Conservation (phyloP, 1,284 basidiomycete species). For the Apiotrichum sp. region DNA sequence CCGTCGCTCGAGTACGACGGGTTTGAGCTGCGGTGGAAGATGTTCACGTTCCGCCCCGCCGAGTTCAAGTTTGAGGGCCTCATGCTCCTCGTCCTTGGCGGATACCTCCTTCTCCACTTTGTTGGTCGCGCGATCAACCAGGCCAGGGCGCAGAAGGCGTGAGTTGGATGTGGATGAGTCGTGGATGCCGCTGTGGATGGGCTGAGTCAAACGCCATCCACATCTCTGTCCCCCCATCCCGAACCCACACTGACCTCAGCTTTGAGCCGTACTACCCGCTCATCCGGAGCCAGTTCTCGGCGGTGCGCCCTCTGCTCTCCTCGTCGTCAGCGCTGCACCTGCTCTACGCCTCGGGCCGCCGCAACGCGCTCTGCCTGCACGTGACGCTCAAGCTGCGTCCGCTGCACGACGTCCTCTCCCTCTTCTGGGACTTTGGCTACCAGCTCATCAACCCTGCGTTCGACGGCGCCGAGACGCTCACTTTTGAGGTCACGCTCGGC, state of each 20-base stretch:
- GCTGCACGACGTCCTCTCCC: conserved; percentile 65
- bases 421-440: conserved; percentile 53
- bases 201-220: neutral
- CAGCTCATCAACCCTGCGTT: conserved; percentile 68
- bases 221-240: no score
- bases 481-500: conserved; percentile 69
- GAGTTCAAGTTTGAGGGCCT: conserved; percentile 63
- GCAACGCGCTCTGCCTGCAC: conserved; percentile 68
- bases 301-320: conserved; percentile 24
- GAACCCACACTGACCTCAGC: conserved; percentile 12
- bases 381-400: conserved; percentile 69
- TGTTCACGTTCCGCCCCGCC: conserved; percentile 73
- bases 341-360: conserved; percentile 76
- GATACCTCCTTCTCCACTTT: conserved; percentile 35
- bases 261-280: conserved; percentile 20
- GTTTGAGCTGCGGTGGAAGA: conserved; percentile 63
- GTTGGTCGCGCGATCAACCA: conserved; percentile 36
- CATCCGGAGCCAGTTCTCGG: conserved; percentile 30
- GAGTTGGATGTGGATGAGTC: conserved; percentile 24
- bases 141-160: conserved; percentile 35
- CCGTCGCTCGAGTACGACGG: conserved; percentile 54
- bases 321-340: conserved; percentile 54
- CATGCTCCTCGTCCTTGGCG: conserved; percentile 53
- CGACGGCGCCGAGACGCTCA: conserved; percentile 48
- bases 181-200: no score